Conservation (phyloP, 2,329 filamentous ascomycete species). For the Exophiala oligosperma region DNA sequence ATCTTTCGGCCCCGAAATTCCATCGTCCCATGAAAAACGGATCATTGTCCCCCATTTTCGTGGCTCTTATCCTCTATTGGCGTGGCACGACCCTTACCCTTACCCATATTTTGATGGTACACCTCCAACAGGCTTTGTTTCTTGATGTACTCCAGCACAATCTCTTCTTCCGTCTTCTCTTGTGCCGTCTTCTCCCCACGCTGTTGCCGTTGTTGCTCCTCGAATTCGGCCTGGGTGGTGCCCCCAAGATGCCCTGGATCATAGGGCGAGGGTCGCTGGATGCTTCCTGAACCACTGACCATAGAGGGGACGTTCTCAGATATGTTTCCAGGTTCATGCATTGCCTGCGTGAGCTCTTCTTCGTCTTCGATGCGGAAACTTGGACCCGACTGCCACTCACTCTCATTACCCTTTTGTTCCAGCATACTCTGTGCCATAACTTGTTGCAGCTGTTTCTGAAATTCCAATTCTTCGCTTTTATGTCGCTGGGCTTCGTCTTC, state of each 20-base stretch:
- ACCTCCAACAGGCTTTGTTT: constrained; percentile 7
- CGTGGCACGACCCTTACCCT: constrained; percentile 11
- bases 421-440: constrained; percentile 12
- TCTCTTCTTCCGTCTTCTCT: too few species aligned
- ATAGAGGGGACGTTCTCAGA: background rate
- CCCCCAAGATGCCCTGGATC: too few species aligned
- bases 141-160: too few species aligned
- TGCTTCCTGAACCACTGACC: constrained; percentile 7
- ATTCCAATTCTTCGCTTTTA: constrained; percentile 11
- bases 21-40: too few species aligned
- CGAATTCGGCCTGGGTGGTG: too few species aligned
- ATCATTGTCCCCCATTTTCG: background rate
- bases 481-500: constrained; percentile 43
- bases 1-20: too few species aligned
- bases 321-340: background rate
- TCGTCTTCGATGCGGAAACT: constrained; percentile 12
- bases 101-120: background rate
- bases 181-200: too few species aligned
- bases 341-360: constrained; percentile 25
- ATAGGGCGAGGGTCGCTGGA: background rate
- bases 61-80: constrained; percentile 3
- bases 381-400: background rate
- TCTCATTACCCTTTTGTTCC: constrained; percentile 6
- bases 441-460: constrained; percentile 16
- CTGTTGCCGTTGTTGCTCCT: too few species aligned